These are phyloP conservation scores for Penicillium sp. DNA, from an alignment of 2,329 filamentous ascomycete species.

Conservation along the genomic window DNA sequence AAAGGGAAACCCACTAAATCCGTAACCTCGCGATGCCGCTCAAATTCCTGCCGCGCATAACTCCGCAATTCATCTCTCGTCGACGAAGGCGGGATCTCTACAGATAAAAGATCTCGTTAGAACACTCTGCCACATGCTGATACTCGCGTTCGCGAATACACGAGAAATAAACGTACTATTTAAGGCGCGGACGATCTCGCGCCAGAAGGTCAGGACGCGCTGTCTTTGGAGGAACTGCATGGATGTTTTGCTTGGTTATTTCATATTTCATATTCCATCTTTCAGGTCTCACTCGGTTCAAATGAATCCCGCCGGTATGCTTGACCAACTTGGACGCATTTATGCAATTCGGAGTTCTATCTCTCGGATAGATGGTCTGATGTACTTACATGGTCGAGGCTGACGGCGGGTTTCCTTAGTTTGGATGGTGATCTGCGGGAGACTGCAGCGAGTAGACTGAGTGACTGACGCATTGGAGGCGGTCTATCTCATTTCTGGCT, in stretches of 20 bases:
- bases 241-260: no score
- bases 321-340: no score
- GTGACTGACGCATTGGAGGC: constrained; percentile 35
- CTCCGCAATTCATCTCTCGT: constrained; percentile 45
- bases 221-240: constrained; percentile 49
- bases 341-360: no score
- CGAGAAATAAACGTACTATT: constrained; percentile 35
- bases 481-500: constrained; percentile 6
- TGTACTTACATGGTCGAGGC: constrained; percentile 44
- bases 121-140: no score
- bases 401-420: constrained; percentile 41
- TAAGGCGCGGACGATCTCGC: constrained; percentile 46
- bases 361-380: neutral
- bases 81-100: constrained; percentile 45
- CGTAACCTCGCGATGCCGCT: constrained; percentile 46
- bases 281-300: no score
- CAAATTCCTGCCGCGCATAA: constrained; percentile 52
- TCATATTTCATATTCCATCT: no score
- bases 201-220: constrained; percentile 48
- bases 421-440: constrained; percentile 36
- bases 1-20: constrained; percentile 41
- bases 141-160: no score
- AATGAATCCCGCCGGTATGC: no score
- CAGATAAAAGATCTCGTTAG: no score
- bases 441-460: constrained; percentile 33